Base-by-base conservation (phyloP, 306 rosid genomes). In the Elaeagnus macrophylla region DNA sequence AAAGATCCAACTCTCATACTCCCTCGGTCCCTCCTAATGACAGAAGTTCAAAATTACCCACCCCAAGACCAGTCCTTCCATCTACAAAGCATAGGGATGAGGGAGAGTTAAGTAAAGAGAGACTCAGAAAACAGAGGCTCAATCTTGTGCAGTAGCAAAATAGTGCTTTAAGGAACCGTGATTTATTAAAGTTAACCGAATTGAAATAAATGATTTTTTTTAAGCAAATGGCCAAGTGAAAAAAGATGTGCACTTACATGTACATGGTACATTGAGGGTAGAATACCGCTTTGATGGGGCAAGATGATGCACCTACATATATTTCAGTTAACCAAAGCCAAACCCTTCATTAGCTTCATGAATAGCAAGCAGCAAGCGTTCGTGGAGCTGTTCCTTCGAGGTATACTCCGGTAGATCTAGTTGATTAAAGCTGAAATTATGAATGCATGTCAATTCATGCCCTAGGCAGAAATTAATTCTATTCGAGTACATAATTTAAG, bases 331-430 rank as follows among this genome's bases (percentile, higher is more conserved):
- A 50, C 99, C 99, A 57, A 93, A 93, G 61, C 99, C 99, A 57
- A 93, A 93, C 65, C 99, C 99, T 84, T 93, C 99, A 53, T 93
- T 93, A 37, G 77, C 99, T 67, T 93, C 99, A 48, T 93, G 99
- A 58, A 88, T 88, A 66, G 99, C 99, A 60, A 93, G 99, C 62
- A 93, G 71, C 81, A 93, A 62, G 13, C 99, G 93, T 66, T 93
- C 96, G 65, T 81, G 89, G 69, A 93, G 96, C 72, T 93, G 95
- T 53, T 93, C 96, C 76, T 82, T 87, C 9, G 90, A 78, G 40
- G 95, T 78, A 70, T 93, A 88, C 80, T 93, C 99, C 0, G 99
- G 99, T 72, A 93, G 95, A 63, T 93, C 99, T 49, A 93, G 79
- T 71, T 93, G 99, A 81, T 93, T 93, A 75, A 93, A 93, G 82